These are phyloP conservation scores for Trapa incisa DNA, from an alignment of 345 rosid species.

Conservation along the genomic window DNA sequence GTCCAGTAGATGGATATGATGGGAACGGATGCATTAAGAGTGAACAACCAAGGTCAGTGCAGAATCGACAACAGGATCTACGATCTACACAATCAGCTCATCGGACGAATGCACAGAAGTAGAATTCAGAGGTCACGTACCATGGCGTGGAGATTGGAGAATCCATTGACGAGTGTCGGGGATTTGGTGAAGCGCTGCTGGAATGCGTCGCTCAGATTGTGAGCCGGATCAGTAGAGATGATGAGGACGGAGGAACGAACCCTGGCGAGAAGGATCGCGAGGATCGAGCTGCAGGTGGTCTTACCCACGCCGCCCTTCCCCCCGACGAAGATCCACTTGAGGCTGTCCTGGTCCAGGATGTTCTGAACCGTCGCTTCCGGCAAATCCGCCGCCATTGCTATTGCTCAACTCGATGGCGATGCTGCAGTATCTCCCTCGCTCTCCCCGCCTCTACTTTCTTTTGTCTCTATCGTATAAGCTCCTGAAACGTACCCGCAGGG, in stretches of 20 bases:
- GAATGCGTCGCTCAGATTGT: constrained; percentile 98
- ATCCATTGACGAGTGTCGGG: constrained; percentile 84
- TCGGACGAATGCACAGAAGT: not conserved
- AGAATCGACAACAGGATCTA: not conserved
- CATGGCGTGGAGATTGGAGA: constrained; percentile 92
- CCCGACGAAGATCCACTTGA: constrained; percentile 98
- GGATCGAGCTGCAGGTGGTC: constrained; percentile 91
- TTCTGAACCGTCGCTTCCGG: constrained; percentile 66
- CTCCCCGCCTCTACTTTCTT: no score
- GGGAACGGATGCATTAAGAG: not conserved
- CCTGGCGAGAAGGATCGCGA: constrained; percentile 63
- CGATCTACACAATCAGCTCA: no score
- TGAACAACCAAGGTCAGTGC: not conserved
- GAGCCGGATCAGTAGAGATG: constrained; percentile 99
- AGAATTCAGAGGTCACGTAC: constrained; percentile 17
- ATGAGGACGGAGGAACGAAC: constrained; percentile 90
- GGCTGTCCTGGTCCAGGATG: constrained; percentile 72
- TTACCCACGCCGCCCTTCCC: constrained; percentile 99
- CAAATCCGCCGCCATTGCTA: constrained; percentile 22
- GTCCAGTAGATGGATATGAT: not conserved
- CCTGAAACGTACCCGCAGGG: no score
- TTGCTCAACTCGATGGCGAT: not conserved
- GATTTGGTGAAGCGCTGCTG: constrained; percentile 88
- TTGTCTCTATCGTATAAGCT: no score
- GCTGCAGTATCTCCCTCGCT: not conserved